Conservation (phyloP, 2,329 filamentous ascomycete genomes). For the Pyricularia pennisetigena region DNA sequence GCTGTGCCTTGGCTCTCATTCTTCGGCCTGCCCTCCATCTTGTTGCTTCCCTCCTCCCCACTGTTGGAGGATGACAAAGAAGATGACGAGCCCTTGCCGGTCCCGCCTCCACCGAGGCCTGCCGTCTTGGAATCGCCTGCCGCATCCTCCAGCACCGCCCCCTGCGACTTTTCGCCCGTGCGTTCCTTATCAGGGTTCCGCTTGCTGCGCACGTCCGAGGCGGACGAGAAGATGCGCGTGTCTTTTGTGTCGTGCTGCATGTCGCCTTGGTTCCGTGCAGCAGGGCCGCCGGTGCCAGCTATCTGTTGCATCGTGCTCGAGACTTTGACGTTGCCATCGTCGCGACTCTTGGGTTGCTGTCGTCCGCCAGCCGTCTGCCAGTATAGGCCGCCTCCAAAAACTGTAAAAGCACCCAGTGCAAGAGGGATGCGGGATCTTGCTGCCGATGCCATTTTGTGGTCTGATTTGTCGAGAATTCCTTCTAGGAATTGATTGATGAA, state of each 20-base stretch:
- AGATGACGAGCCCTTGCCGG: neutral
- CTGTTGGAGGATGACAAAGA: neutral
- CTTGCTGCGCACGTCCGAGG: constrained; percentile 2
- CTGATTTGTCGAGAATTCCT: constrained; percentile 20
- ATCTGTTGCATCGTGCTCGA: constrained; percentile 11
- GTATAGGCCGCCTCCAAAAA: constrained; percentile 1
- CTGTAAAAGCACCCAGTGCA: constrained; percentile 8
- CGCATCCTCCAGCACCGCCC: neutral
- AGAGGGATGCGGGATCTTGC: constrained; percentile 10
- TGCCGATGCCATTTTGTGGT: constrained; percentile 19
- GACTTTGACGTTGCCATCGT: constrained; percentile 13
- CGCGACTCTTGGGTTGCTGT: constrained; percentile 13
- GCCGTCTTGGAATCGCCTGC: neutral
- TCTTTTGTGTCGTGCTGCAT: constrained; percentile 2
- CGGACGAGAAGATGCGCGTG: neutral
- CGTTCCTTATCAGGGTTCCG: neutral
- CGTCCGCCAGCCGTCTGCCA: constrained; percentile 2
- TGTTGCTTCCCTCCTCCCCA: neutral
- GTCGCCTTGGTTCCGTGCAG: constrained; percentile 13
- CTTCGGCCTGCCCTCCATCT: neutral
- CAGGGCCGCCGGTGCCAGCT: constrained; percentile 11
- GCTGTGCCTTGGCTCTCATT: neutral
- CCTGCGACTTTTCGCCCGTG: neutral
- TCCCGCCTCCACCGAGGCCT: neutral
- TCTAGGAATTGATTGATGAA: neutral